These are phyloP conservation scores for Carex myosuroides DNA, from an alignment of 176 grass and related monocot species.

Conservation along the genomic window DNA sequence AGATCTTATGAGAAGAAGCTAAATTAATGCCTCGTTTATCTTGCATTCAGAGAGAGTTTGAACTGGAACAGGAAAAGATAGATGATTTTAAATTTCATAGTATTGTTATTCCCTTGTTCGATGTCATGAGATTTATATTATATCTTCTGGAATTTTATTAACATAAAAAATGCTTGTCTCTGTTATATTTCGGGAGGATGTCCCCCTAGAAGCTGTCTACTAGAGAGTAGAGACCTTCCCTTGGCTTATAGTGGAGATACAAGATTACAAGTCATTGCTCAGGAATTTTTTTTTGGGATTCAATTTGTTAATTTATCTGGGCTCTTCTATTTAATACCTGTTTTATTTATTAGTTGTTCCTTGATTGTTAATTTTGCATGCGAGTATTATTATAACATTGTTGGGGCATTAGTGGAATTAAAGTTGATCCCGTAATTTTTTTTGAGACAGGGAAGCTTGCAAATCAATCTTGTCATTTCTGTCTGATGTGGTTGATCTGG, in stretches of 20 bases:
- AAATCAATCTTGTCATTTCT: slow-evolving; percentile 93
- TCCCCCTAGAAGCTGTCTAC: not conserved
- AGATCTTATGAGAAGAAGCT: slow-evolving; percentile 1
- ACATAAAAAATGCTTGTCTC: not conserved
- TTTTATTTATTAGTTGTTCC: too few relatives aligned
- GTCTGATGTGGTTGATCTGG: slow-evolving; percentile 78
- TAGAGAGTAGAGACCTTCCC: too few relatives aligned
- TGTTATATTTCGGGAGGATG: not conserved
- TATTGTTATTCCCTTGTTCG: not conserved
- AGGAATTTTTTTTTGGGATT: not conserved
- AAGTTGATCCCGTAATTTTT: not conserved
- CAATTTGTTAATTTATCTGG: not conserved
- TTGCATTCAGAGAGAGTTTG: not conserved
- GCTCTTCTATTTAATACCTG: not conserved
- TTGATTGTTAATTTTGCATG: not conserved
- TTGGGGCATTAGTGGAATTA: not conserved
- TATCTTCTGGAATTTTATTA: not conserved
- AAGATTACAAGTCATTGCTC: not conserved
- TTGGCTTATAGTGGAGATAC: not conserved
- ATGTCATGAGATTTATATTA: not conserved
- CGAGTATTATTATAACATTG: slow-evolving; percentile 1
- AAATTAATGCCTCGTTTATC: not conserved
- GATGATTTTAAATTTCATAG: not conserved
- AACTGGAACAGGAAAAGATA: not conserved
- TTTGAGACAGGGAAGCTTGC: slow-evolving; percentile 66